Percentiles rank a stretch among this genome's conserved stretches.
phyloP scores from a whole-genome alignment of 495 filamentous ascomycete species.

The Aspergillus cavernicola region DNA sequence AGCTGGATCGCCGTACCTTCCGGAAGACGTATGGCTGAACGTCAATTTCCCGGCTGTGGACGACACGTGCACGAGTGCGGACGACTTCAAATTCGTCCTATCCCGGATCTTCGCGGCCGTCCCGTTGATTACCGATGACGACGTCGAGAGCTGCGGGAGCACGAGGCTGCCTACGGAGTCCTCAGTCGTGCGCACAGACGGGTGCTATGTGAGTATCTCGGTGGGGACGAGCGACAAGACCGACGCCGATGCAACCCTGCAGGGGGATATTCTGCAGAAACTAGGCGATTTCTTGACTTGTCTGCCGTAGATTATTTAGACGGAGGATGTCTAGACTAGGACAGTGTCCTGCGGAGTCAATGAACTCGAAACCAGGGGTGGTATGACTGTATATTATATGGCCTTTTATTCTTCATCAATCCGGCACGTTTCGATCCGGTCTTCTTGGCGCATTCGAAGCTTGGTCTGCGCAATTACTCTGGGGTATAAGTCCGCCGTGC shows the following conservation, averaged over 20 bases:
- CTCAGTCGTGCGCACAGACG: slow-evolving; percentile 40
- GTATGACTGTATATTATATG: background rate
- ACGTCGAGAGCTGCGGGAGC: slow-evolving; percentile 54
- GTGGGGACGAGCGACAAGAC: slow-evolving; percentile 57
- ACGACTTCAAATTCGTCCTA: slow-evolving; percentile 58
- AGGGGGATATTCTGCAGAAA: slow-evolving; percentile 54
- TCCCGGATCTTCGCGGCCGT: slow-evolving; percentile 53
- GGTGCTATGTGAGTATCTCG: slow-evolving; percentile 61
- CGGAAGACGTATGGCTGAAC: slow-evolving; percentile 57
- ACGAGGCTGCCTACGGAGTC: slow-evolving; percentile 56
- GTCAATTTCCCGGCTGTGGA: slow-evolving; percentile 59
- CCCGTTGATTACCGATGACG: slow-evolving; percentile 44
- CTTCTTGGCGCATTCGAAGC: slow-evolving; percentile 4
- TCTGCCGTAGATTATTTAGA: slow-evolving; percentile 13
- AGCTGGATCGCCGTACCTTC: slow-evolving; percentile 58
- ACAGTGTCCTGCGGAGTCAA: background rate
- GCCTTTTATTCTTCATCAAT: background rate
- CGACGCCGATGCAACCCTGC: slow-evolving; percentile 51
- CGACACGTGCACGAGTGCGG: slow-evolving; percentile 38
- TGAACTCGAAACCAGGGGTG: no score
- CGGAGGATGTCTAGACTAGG: background rate
- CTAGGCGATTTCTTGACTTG: slow-evolving; percentile 49
- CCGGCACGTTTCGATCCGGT: slow-evolving; percentile 1
- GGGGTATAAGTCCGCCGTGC: no score
- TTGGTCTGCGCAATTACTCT: no score